A percentile compares a stretch with the other conserved stretches of the same genome.
These are phyloP conservation scores for Fagopyrum homotropicum DNA, from an alignment of 148 eudicot species.

Conservation along the genomic window DNA sequence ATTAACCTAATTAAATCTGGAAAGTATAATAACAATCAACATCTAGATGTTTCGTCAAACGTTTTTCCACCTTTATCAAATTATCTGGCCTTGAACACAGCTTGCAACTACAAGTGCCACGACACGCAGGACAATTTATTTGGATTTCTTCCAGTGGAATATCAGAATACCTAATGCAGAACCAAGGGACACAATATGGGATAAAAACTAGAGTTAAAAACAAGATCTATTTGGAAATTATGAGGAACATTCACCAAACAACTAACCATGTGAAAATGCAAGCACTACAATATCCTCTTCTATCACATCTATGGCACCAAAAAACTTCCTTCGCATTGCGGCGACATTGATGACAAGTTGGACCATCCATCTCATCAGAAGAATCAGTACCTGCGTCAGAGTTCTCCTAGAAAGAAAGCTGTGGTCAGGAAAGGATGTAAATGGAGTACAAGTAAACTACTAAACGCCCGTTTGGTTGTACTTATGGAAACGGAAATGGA, in stretches of 20 bases:
- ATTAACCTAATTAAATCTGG: not conserved
- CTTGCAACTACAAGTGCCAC: conserved; percentile 84
- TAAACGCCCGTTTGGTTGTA: not conserved
- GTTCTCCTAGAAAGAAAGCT: conserved; percentile 37
- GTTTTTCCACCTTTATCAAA: conserved; percentile 58
- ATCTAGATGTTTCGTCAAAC: conserved; percentile 5
- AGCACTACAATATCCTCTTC: conserved; percentile 76
- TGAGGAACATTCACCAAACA: not conserved
- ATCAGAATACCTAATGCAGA: conserved; percentile 53
- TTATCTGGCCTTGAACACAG: conserved; percentile 77
- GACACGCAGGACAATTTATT: conserved; percentile 90
- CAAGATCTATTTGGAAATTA: not conserved
- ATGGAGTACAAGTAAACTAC: not conserved
- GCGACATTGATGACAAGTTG: conserved; percentile 85
- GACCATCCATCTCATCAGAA: conserved; percentile 59
- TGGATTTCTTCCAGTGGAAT: conserved; percentile 61
- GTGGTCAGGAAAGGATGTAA: not conserved
- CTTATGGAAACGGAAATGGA: not conserved
- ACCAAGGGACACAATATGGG: not conserved
- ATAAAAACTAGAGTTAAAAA: not conserved
- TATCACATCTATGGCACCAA: conserved; percentile 85
- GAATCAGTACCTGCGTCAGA: conserved; percentile 66
- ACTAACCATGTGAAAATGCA: conserved; percentile 78
- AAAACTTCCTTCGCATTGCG: conserved; percentile 41
- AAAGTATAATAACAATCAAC: not conserved